Conservation (phyloP, 176 grass and related monocot species). For the Triticum aestivum region IWGSC_CS_RefSeq_v2.1 NC_057809.1:527128845-527129344, state of each 20-base stretch:
- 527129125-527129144: slow-evolving; percentile 72
- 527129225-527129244: not conserved
- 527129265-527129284: not conserved
- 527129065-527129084: slow-evolving; percentile 57
- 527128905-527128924: not conserved
- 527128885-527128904: not conserved
- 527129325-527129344: slow-evolving; percentile 76
- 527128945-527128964: not conserved
- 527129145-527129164: slow-evolving; percentile 77
- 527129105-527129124: slow-evolving; percentile 68
- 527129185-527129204: slow-evolving; percentile 39
- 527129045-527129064: not conserved
- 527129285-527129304: not conserved
- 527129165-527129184: slow-evolving; percentile 80
- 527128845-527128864: not conserved
- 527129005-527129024: too few species aligned
- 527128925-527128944: not conserved
- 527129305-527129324: slow-evolving; percentile 64
- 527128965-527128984: not conserved
- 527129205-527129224: not conserved
- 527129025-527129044: not conserved
- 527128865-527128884: not conserved
- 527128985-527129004: too few species aligned
- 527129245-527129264: not conserved
- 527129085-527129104: slow-evolving; percentile 57